Evolutionary conservation across 495 filamentous ascomycete species (phyloP).

Genomic region (Xylaria palmicola): DNA sequence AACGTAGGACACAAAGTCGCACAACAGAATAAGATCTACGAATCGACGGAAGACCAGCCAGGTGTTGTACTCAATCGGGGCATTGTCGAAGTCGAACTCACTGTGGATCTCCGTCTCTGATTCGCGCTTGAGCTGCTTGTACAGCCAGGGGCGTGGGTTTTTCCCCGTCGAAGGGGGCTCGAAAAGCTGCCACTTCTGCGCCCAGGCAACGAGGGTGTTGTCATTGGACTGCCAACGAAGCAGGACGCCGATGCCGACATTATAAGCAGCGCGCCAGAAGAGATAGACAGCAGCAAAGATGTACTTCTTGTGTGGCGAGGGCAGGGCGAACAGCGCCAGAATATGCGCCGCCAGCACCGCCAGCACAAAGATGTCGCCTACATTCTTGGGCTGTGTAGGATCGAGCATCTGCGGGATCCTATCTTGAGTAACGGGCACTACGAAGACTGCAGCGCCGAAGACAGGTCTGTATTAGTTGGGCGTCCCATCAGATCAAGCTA

Average conservation of each 20-base stretch:
- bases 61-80: conserved; percentile 97
- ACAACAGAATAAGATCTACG: conserved; percentile 96
- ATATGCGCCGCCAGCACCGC: conserved; percentile 75
- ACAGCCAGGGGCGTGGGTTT: conserved; percentile 78
- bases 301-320: conserved; percentile 62
- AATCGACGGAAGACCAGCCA: conserved; percentile 95
- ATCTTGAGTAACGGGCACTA: conserved; percentile 93
- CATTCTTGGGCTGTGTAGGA: conserved; percentile 91
- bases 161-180: conserved; percentile 75
- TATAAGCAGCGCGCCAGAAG: conserved; percentile 92
- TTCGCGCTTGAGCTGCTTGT: conserved; percentile 79
- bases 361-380: conserved; percentile 82
- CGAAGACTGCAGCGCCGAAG: conserved; percentile 66
- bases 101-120: conserved; percentile 90
- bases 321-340: conserved; percentile 67
- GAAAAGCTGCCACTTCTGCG: conserved; percentile 79
- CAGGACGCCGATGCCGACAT: conserved; percentile 88
- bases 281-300: conserved; percentile 78
- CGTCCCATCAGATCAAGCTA: conserved; percentile 8
- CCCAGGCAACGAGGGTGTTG: conserved; percentile 82
- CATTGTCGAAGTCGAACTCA: conserved; percentile 91
- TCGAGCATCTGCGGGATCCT: conserved; percentile 98
- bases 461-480: neutral
- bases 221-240: conserved; percentile 88
- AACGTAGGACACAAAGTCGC: conserved; percentile 95